Conservation (phyloP, 202 grass and related monocot genomes). For the Zoysia matrella region DNA sequence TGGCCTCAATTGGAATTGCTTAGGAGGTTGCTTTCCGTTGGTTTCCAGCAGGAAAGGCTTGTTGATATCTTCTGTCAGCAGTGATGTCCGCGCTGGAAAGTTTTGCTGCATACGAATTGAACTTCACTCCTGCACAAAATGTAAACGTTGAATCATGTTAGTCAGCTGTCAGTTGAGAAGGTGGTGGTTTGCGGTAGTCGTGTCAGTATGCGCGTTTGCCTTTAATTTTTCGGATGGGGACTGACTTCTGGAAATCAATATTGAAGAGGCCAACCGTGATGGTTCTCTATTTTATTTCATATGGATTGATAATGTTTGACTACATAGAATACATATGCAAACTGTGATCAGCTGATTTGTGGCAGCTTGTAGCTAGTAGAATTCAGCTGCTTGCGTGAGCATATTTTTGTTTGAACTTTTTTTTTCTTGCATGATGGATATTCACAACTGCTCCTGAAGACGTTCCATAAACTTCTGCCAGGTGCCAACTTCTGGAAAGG, state of each 20-base stretch:
- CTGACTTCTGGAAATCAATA: background rate
- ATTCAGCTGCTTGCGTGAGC: background rate
- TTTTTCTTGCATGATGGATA: slow-evolving; percentile 1
- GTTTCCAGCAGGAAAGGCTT: slow-evolving; percentile 27
- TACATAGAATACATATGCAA: background rate
- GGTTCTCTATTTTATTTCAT: slow-evolving; percentile 14
- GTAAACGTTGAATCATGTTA: background rate
- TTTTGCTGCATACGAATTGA: slow-evolving; percentile 2
- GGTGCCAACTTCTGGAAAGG: background rate
- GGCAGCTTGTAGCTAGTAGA: slow-evolving; percentile 8
- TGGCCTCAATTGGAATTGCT: slow-evolving; percentile 39
- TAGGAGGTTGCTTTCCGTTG: slow-evolving; percentile 10
- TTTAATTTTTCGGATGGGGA: background rate
- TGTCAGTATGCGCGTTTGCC: background rate
- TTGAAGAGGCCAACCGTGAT: background rate
- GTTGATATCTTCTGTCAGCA: background rate
- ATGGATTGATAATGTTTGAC: background rate
- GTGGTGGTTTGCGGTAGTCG: background rate
- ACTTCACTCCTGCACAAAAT: slow-evolving; percentile 10
- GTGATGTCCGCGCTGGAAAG: slow-evolving; percentile 25
- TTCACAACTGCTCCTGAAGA: background rate
- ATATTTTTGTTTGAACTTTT: slow-evolving; percentile 1
- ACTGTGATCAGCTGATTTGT: background rate
- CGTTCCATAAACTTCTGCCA: background rate
- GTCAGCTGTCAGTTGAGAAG: background rate